Evolutionary conservation across 441 rosid species (phyloP), one percentile per base, ranked within the genome.

Genomic region (Metrosideros polymorpha): DNA sequence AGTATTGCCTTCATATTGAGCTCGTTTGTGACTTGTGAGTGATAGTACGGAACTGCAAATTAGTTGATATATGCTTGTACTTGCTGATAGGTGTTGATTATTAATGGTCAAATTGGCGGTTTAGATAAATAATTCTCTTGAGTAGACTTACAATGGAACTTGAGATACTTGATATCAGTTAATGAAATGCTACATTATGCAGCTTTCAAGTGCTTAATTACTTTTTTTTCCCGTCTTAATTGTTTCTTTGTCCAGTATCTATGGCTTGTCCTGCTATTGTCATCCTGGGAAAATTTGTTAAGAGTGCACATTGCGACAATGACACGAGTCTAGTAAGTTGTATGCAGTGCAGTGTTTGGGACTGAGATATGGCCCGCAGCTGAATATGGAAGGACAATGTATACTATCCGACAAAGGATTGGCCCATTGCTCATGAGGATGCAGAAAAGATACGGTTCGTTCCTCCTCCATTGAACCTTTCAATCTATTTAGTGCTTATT

Each of bases 281-380:
- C 27, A 24, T 35, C 47, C 47, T 71, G 79, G 79, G 39, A 71
- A 66, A 71, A 5, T 5, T 22, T 39, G 27, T 8, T 71, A 35
- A 13, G 25, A 22, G n/a, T 35, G 15, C 47, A 71, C n/a, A 71
- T 35, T 63, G 47, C 4, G 47, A 66, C 39, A 53, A 43, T 77
- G 84, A 85, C 30, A 50, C 32, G 27, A 77, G 30, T 52, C n/a
- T 53, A 30, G 54, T 88, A 91, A 91, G 83, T 86, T 89, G 91
- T 89, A 90, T 89, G 91, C 98, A 96, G 99, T 94, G 99, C 99
- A 87, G 96, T 97, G 88, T 97, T 97, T 86, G 99, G 99, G 89
- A 94, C 97, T 17, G 98, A 96, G 90, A 95, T 96, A 82, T 97
- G 98, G 98, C 98, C 98, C 83, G 97, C 97, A 17, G 98, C 97